phyloP scores from a whole-genome alignment of 441 rosid genomes.

The Croton laevigatus region DNA sequence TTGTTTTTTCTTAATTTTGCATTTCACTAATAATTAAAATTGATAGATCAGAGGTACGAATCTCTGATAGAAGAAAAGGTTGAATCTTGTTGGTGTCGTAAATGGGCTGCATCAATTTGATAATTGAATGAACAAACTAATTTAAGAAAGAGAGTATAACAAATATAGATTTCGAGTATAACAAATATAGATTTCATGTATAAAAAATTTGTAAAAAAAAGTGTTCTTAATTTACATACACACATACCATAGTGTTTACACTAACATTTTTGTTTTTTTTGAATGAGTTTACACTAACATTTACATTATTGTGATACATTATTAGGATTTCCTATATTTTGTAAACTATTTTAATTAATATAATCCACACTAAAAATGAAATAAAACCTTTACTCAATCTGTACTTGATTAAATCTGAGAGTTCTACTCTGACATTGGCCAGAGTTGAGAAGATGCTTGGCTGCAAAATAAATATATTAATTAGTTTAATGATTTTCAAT shows the following conservation, averaged over 20 bases:
- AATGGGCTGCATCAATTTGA: too few relatives aligned
- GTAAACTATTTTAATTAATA: too few relatives aligned
- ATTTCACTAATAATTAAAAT: too few relatives aligned
- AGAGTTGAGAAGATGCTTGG: slow-evolving; percentile 37
- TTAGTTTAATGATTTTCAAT: neutral
- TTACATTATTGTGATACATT: too few relatives aligned
- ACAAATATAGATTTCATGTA: neutral
- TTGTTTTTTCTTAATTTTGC: neutral
- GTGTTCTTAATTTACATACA: slow-evolving; percentile 2
- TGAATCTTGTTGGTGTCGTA: too few relatives aligned
- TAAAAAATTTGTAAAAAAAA: neutral
- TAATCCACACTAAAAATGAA: slow-evolving; percentile 3
- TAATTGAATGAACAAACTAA: too few relatives aligned
- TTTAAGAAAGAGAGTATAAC: too few relatives aligned
- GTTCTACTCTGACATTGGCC: slow-evolving; percentile 29
- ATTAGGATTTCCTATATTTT: too few relatives aligned
- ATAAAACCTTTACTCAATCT: neutral
- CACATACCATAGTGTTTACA: neutral
- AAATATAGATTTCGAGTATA: neutral
- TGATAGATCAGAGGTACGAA: too few relatives aligned
- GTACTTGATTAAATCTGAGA: neutral
- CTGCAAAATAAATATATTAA: slow-evolving; percentile 20
- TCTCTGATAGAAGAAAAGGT: too few relatives aligned
- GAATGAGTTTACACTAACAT: too few relatives aligned
- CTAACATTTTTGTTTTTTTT: too few relatives aligned